Evolutionary conservation across 2,329 filamentous ascomycete genomes (phyloP).

Genomic region (Pseudocercospora cruenta): DNA sequence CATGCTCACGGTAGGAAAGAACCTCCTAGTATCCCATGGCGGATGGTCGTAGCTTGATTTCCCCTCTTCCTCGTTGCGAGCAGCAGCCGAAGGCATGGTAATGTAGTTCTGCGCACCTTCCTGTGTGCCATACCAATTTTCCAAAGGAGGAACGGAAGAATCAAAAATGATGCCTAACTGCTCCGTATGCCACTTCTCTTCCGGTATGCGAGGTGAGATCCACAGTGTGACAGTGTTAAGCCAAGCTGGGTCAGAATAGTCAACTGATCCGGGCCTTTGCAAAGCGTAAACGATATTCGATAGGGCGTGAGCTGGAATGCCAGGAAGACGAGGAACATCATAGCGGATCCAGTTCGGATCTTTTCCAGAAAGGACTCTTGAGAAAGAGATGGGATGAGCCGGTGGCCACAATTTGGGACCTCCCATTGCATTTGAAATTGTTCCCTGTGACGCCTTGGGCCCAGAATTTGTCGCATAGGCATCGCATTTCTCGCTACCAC

Average conservation of each 20-base stretch:
- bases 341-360: conserved; percentile 27
- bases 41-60: conserved; percentile 16
- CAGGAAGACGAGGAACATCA: conserved; percentile 20
- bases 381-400: conserved; percentile 22
- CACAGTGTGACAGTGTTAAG: conserved; percentile 15
- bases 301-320: conserved; percentile 19
- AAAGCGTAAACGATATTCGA: conserved; percentile 24
- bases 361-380: conserved; percentile 10
- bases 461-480: conserved; percentile 15
- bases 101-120: conserved; percentile 16
- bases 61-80: conserved; percentile 11
- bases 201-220: conserved; percentile 20
- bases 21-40: conserved; percentile 18
- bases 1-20: conserved; percentile 28
- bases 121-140: conserved; percentile 21
- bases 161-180: conserved; percentile 26
- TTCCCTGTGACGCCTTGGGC: not conserved
- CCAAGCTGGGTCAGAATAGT: not conserved
- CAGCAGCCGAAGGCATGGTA: conserved; percentile 8
- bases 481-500: conserved; percentile 1
- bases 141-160: conserved; percentile 18
- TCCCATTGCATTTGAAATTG: conserved; percentile 9
- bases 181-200: conserved; percentile 21
- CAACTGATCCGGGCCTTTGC: conserved; percentile 1
- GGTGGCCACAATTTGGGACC: conserved; percentile 6